Evolutionary conservation across 1,139 yeast species (phyloP).

Genomic region (Kodamaea anthophila): DNA sequence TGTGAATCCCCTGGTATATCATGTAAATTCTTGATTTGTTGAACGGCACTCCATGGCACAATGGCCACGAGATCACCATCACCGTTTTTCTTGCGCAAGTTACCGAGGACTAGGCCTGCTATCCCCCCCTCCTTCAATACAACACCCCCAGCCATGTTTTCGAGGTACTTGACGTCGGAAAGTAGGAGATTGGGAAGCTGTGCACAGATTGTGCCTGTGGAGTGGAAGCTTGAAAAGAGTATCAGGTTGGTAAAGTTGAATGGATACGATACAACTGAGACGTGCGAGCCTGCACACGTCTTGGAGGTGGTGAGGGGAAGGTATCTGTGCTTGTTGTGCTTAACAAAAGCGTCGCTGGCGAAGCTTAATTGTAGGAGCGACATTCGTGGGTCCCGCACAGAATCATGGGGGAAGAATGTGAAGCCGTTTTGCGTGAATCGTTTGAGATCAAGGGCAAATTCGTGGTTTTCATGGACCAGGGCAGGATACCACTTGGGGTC

Average conservation of each 20-base stretch:
- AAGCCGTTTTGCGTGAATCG: conserved; percentile 23
- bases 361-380: conserved; percentile 4
- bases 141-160: conserved; percentile 61
- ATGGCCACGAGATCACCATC: conserved; percentile 55
- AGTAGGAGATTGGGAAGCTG: conserved; percentile 29
- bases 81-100: conserved; percentile 44
- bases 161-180: conserved; percentile 52
- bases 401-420: conserved; percentile 23
- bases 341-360: conserved; percentile 3
- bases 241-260: conserved; percentile 56
- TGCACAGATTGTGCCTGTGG: conserved; percentile 42
- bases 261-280: conserved; percentile 40
- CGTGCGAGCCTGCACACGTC: conserved; percentile 8
- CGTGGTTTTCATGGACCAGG: background rate
- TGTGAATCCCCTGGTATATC: too few relatives aligned
- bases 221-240: conserved; percentile 43
- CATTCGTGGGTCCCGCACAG: conserved; percentile 5
- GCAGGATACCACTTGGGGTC: conserved; percentile 21
- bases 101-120: conserved; percentile 52
- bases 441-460: conserved; percentile 1
- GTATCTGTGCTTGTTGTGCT: conserved; percentile 5
- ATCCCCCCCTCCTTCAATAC: conserved; percentile 19
- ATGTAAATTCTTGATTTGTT: too few relatives aligned
- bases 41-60: conserved; percentile 42
- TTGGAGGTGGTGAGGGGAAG: conserved; percentile 1